A percentile compares a stretch with the other conserved stretches of the same genome.
These are phyloP conservation scores for Cylindrodendrum hubeiense DNA, from an alignment of 2,329 filamentous ascomycete species.

Conservation along the genomic window DNA sequence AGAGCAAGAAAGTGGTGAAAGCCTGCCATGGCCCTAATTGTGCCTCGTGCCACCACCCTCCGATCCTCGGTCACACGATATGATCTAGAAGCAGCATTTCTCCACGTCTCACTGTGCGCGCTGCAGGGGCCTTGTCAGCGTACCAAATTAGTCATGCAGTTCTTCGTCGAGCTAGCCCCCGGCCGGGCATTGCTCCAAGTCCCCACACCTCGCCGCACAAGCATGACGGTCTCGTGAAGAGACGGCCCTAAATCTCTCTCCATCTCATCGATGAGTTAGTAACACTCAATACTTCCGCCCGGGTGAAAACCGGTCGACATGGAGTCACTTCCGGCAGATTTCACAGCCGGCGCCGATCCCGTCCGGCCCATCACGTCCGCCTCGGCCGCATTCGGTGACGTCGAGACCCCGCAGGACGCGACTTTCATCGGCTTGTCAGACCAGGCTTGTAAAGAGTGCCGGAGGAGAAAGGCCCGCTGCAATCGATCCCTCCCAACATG, in stretches of 20 bases:
- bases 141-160: conserved; percentile 19
- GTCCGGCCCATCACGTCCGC: background rate
- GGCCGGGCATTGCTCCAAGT: conserved; percentile 4
- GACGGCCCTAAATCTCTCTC: conserved; percentile 2
- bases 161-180: conserved; percentile 5
- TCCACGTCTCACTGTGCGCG: background rate
- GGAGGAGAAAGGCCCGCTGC: conserved; percentile 55
- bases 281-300: background rate
- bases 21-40: background rate
- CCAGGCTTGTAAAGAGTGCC: conserved; percentile 56
- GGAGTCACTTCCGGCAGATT: background rate
- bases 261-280: background rate
- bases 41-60: background rate
- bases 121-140: background rate
- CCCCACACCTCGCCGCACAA: conserved; percentile 8
- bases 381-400: background rate
- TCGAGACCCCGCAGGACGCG: conserved; percentile 25
- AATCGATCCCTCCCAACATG: conserved; percentile 54
- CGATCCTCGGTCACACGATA: background rate
- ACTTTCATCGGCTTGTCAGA: conserved; percentile 44
- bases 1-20: background rate
- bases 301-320: background rate
- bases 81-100: background rate
- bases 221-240: conserved; percentile 2
- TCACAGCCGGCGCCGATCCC: background rate